Base-by-base conservation (phyloP, 2,329 filamentous ascomycete genomes). In the Epichloe aotearoae region DNA sequence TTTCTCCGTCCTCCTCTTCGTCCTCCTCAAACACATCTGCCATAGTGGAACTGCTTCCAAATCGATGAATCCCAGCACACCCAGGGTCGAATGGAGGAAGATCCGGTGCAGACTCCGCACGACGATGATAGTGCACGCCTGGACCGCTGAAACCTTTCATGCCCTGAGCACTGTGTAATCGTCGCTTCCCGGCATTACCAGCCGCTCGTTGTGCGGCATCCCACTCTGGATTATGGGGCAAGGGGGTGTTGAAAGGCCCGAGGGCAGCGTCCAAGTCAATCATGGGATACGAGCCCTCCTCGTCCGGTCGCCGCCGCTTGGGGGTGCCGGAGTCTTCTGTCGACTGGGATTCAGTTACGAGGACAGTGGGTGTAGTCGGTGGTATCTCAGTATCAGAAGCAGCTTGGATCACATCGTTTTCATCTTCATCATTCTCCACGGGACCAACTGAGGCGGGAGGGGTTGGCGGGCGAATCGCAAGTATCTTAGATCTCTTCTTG, bases 241-340 rank as follows among this genome's bases (percentile, higher is more conserved):
- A 71, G 86, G 86, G 86, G 0, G 89, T 95, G 60, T 94, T 93
- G 66, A 95, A 95, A 0, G 91, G 89, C 2, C 89, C 90, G 1
- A 97, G 75, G 26, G 91, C 93, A 17, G 90, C 91, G 68, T 98
- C 93, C 41, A 98, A 72, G 65, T 98, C 93, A 55, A 98, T 94
- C 65, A 96, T 84, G 7, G 86, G 83, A 61, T 82, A 87, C 49
- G 83, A 76, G 3, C 78, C 65, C 53, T 94, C 87, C 45, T 83
- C 79, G 8, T 80, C 74, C 3, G 56, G 52, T 17, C 60, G 69
- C n/a, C 60, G 69, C 69, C 3, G 64, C 52, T 37, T 62, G 10
- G 39, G 39, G 55, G 37, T 15, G 37, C 15, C 20, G 14, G 12
- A 10, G 8, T 61, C 56, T 48, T 57, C 59, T 45, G 49, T 56